Evolutionary conservation across 768 basidiomycete genomes (phyloP).

Genomic region (Megacollybia marginata): DNA sequence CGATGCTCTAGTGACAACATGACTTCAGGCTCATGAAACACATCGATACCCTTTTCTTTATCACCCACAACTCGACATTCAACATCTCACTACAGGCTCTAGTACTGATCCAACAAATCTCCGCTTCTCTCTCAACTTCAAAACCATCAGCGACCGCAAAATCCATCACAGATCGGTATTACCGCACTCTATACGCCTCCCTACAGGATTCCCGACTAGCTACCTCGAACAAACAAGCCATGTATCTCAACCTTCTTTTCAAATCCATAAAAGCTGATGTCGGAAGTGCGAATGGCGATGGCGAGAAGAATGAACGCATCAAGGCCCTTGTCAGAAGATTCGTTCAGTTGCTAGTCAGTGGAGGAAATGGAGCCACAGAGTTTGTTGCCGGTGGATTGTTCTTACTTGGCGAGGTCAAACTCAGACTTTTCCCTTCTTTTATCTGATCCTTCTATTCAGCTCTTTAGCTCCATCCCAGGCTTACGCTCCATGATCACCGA

Average conservation of each 20-base stretch:
- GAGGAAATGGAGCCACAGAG: slow-evolving; percentile 70
- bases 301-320: slow-evolving; percentile 49
- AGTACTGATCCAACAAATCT: slow-evolving; percentile 80
- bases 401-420: slow-evolving; percentile 76
- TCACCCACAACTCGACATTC: slow-evolving; percentile 95
- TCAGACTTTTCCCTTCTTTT: not conserved
- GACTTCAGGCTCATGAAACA: slow-evolving; percentile 68
- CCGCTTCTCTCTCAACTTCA: slow-evolving; percentile 40
- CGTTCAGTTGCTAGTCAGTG: slow-evolving; percentile 68
- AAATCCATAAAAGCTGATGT: slow-evolving; percentile 71
- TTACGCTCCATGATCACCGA: slow-evolving; percentile 32
- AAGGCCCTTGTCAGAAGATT: slow-evolving; percentile 80
- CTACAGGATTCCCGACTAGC: slow-evolving; percentile 77
- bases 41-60: slow-evolving; percentile 88
- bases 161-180: slow-evolving; percentile 58
- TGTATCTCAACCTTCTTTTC: slow-evolving; percentile 94
- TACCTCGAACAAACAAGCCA: slow-evolving; percentile 85
- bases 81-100: slow-evolving; percentile 93
- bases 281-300: too few relatives aligned
- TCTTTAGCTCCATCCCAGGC: slow-evolving; percentile 36
- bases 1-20: not conserved
- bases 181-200: slow-evolving; percentile 84
- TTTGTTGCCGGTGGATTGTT: slow-evolving; percentile 87
- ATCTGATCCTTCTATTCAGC: slow-evolving; percentile 13
- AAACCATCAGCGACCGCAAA: slow-evolving; percentile 32